A percentile compares a stretch with the other conserved stretches of the same genome.
phyloP scores from a whole-genome alignment of 306 rosid genomes.

The Quercus berberidifolia region DNA sequence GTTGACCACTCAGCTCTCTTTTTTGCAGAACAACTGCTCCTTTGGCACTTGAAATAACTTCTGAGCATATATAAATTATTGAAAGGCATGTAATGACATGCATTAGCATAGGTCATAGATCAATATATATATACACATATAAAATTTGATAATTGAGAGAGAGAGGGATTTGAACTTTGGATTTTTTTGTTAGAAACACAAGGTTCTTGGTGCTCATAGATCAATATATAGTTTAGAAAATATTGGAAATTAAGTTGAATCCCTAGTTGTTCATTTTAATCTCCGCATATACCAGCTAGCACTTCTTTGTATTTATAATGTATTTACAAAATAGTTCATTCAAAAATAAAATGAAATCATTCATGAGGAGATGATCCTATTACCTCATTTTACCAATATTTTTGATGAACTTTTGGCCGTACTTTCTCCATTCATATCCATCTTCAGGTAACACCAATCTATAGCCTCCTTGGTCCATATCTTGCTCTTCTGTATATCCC shows the following conservation, averaged over 20 bases:
- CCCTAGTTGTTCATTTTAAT: no score
- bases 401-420: neutral
- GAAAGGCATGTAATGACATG: no score
- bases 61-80: neutral
- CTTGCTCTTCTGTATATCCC: neutral
- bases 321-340: neutral
- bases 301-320: no score
- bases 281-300: no score
- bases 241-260: no score
- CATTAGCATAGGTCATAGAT: neutral
- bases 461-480: neutral
- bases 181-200: no score
- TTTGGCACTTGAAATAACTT: neutral
- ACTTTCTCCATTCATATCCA: constrained; percentile 2
- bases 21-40: neutral
- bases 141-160: no score
- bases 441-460: neutral
- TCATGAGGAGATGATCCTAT: no score
- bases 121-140: neutral
- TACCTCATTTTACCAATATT: neutral
- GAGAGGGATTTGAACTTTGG: no score
- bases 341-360: neutral
- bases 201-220: no score
- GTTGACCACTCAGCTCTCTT: neutral
- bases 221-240: no score